Evolutionary conservation across 768 basidiomycete species (phyloP).

Genomic region (Favolaschia claudopus): DNA sequence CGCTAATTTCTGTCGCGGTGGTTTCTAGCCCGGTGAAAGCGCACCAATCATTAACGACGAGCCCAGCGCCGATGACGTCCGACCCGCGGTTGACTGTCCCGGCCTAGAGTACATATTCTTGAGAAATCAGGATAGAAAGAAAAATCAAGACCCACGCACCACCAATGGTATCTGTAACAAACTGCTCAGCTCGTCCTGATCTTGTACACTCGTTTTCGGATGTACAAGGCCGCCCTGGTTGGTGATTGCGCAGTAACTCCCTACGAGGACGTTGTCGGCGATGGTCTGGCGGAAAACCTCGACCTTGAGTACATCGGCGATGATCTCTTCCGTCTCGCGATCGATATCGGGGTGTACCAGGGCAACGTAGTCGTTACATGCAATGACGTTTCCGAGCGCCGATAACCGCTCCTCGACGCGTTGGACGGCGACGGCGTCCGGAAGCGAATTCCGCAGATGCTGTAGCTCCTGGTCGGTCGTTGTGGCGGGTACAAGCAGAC

Average conservation of each 20-base stretch:
- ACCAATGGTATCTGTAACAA: constrained; percentile 94
- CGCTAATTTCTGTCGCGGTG: constrained; percentile 98
- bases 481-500: constrained; percentile 93
- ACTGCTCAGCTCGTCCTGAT: constrained; percentile 96
- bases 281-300: constrained; percentile 99
- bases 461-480: constrained; percentile 99
- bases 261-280: constrained; percentile 96
- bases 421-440: constrained; percentile 92
- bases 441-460: constrained; percentile 94
- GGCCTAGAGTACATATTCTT: constrained; percentile 58
- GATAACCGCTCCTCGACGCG: constrained; percentile 97
- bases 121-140: not conserved
- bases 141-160: no score
- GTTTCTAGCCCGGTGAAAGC: constrained; percentile 99
- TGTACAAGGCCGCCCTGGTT: constrained; percentile 99
- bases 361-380: constrained; percentile 98
- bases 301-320: constrained; percentile 98
- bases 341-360: constrained; percentile 98
- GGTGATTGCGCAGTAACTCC: constrained; percentile 92
- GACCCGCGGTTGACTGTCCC: constrained; percentile 99
- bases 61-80: constrained; percentile 95
- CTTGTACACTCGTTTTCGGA: constrained; percentile 95
- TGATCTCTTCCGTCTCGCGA: constrained; percentile 99
- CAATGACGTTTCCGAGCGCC: constrained; percentile 97
- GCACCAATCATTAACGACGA: constrained; percentile 99